Base-by-base conservation (phyloP, 2,329 filamentous ascomycete species). In the Aureobasidium vineae region DNA sequence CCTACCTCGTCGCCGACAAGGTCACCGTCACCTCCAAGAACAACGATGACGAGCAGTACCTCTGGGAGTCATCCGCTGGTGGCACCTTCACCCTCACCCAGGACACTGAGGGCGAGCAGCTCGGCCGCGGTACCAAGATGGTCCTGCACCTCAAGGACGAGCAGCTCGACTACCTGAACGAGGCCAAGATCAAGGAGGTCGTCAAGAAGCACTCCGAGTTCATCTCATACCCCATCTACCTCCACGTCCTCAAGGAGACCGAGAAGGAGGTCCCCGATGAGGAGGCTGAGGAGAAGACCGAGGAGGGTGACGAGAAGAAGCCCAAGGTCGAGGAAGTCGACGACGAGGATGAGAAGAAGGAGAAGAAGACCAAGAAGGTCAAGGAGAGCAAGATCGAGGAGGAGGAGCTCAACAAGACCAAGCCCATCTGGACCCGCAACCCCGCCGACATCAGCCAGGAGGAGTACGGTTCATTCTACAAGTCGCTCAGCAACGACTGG, bases 201-300 rank as follows among this genome's bases (percentile, higher is more conserved):
- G 93, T 99, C 86, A 98, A 98, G 92, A 99, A 99, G 91, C 95
- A 99, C 90, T 98, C 95, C 79, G 95, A 99, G 86, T 99, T 99
- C 88, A 99, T 99, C 86, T 98, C 95, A 61, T 99, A 99, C 88
- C 95, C 95, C 78, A 99, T 99, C 90, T 99, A 97, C 88, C 94
- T 99, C 73, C 95, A 99, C 85, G 93, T 99, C 78, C 83, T 90
- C 81, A 99, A 99, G 90, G 95, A 99, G 91, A 93, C 89, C 72
- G 95, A 99, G 91, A 97, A 87, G 77, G 95, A 99, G 86, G 92
- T 98, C 71, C 94, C 94, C 71, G 95, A 98, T 79, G 94, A 98
- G 86, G 92, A 96, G 63, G 91, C 87, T 54, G 91, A 93, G 79
- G 88, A 86, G 71, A 81, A 84, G 74, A 82, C 84, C 75, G 87